Evolutionary conservation across 2,329 filamentous ascomycete species (phyloP).

Genomic region (Cladorrhinum sp.): DNA sequence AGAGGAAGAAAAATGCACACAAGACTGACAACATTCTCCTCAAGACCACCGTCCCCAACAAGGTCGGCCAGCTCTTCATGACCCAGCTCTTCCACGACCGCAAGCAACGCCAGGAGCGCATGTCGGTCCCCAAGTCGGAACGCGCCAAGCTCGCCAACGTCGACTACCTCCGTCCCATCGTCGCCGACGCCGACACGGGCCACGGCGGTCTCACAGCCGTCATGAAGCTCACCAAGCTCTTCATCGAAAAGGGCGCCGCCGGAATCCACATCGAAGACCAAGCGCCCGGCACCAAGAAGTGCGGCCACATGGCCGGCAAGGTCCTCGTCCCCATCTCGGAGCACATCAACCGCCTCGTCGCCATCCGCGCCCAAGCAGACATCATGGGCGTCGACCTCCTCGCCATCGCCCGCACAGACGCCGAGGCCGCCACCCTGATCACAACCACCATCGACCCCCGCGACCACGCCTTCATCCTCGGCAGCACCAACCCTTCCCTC

Average conservation of each 20-base stretch:
- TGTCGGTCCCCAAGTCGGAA: slow-evolving; percentile 69
- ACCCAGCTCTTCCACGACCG: slow-evolving; percentile 99
- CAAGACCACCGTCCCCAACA: slow-evolving; percentile 95
- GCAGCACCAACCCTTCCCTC: slow-evolving; percentile 79
- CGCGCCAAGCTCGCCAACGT: slow-evolving; percentile 73
- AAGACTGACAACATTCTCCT: background rate
- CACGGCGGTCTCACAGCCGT: slow-evolving; percentile 97
- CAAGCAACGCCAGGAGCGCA: slow-evolving; percentile 93
- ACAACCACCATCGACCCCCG: slow-evolving; percentile 93
- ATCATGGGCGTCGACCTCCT: slow-evolving; percentile 95
- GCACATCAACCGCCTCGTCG: slow-evolving; percentile 96
- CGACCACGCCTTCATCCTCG: slow-evolving; percentile 91
- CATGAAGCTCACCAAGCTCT: slow-evolving; percentile 99
- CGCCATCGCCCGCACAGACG: slow-evolving; percentile 90
- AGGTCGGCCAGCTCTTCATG: slow-evolving; percentile 96
- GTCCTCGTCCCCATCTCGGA: slow-evolving; percentile 94
- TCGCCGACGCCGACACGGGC: slow-evolving; percentile 95
- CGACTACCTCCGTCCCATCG: slow-evolving; percentile 92
- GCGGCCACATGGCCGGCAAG: slow-evolving; percentile 98
- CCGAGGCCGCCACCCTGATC: slow-evolving; percentile 95
- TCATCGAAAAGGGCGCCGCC: slow-evolving; percentile 92
- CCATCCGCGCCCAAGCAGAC: slow-evolving; percentile 94
- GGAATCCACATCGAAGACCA: slow-evolving; percentile 99
- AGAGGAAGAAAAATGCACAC: too few species aligned
- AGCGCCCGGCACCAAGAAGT: slow-evolving; percentile 98